Evolutionary conservation across 768 basidiomycete genomes (phyloP).

Genomic region (Naganishia vishniacii): DNA sequence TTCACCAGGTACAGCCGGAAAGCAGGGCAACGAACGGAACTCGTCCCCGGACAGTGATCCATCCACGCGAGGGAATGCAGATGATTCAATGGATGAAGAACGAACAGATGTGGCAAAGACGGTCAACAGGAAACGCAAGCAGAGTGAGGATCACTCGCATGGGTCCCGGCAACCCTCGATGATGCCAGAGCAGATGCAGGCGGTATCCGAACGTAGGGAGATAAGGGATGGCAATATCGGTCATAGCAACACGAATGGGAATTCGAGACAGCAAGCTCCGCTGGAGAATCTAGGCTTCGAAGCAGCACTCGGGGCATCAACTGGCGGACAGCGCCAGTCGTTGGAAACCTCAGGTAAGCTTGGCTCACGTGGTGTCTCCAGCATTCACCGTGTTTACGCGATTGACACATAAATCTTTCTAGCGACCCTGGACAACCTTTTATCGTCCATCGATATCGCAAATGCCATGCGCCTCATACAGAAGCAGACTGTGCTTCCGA

Average conservation of each 20-base stretch:
- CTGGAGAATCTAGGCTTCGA: slow-evolving; percentile 3
- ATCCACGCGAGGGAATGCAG: background rate
- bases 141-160: slow-evolving; percentile 1
- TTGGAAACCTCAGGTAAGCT: background rate
- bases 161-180: background rate
- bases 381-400: too few species aligned
- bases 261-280: background rate
- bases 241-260: background rate
- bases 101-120: slow-evolving; percentile 3
- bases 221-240: background rate
- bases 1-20: background rate
- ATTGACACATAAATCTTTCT: too few species aligned
- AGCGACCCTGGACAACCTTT: slow-evolving; percentile 8
- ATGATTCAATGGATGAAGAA: slow-evolving; percentile 6
- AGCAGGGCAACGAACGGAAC: background rate
- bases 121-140: slow-evolving; percentile 7
- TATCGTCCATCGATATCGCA: background rate
- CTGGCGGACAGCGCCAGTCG: background rate
- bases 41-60: background rate
- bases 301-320: background rate
- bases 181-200: background rate
- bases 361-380: too few species aligned
- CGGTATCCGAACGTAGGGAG: background rate
- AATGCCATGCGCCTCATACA: slow-evolving; percentile 14
- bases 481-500: background rate